A percentile compares a stretch with the other conserved stretches of the same genome.
Evolutionary conservation across 495 filamentous ascomycete species (phyloP).

Genomic region (Penicillium parvum): DNA sequence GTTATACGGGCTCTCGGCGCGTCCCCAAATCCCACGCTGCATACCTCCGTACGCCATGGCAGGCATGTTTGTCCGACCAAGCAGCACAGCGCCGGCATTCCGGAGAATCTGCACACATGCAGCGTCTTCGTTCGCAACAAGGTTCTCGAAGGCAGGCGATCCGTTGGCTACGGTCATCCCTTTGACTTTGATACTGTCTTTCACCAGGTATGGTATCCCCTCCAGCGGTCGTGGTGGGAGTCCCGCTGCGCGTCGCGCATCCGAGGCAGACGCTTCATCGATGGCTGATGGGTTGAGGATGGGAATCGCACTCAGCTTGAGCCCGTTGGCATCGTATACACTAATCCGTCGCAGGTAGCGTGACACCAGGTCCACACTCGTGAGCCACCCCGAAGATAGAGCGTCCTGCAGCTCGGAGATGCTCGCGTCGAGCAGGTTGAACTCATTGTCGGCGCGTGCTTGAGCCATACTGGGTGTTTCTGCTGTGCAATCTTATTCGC

Average conservation of each 20-base stretch:
- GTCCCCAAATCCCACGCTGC: conserved; percentile 36
- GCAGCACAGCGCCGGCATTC: conserved; percentile 58
- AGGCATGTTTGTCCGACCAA: conserved; percentile 49
- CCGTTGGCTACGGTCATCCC: conserved; percentile 57
- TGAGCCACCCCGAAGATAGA: conserved; percentile 38
- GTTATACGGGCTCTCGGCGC: conserved; percentile 36
- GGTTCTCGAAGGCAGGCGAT: conserved; percentile 53
- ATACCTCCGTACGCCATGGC: conserved; percentile 42
- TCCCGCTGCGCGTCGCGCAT: conserved; percentile 27
- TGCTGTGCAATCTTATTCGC: not conserved
- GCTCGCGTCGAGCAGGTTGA: conserved; percentile 57
- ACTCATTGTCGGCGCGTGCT: conserved; percentile 25
- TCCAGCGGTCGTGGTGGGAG: conserved; percentile 49
- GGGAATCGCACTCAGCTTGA: conserved; percentile 31
- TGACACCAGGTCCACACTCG: conserved; percentile 41
- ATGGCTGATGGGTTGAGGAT: conserved; percentile 27
- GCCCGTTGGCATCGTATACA: conserved; percentile 28
- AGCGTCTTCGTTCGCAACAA: conserved; percentile 61
- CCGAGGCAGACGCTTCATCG: conserved; percentile 30
- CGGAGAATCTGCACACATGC: conserved; percentile 55
- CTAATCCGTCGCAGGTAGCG: conserved; percentile 48
- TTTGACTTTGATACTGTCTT: conserved; percentile 67
- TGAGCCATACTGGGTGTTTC: conserved; percentile 5
- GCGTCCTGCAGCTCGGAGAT: conserved; percentile 47
- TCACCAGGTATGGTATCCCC: conserved; percentile 68